Conservation (phyloP, 202 grass and related monocot genomes). For the Setaria viridis region DNA sequence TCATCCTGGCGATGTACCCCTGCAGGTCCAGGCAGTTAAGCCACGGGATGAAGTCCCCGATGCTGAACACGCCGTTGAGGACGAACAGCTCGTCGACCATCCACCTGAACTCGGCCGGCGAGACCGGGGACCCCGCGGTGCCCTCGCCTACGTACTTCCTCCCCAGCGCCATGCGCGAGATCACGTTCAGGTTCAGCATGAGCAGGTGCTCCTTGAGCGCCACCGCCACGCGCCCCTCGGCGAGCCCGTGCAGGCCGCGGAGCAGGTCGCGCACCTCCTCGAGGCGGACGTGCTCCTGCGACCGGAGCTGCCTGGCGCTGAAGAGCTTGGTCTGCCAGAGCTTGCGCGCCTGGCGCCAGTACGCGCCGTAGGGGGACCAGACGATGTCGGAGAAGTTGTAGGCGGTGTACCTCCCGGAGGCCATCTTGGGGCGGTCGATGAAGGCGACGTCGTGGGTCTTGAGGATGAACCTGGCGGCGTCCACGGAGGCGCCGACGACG, state of each 20-base stretch:
- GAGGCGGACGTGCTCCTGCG: constrained; percentile 52
- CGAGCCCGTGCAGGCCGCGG: not conserved
- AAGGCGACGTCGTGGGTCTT: constrained; percentile 53
- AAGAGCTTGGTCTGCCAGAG: constrained; percentile 59
- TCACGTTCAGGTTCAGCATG: not conserved
- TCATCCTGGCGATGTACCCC: constrained; percentile 20
- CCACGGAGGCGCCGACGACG: constrained; percentile 58
- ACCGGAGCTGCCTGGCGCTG: constrained; percentile 52
- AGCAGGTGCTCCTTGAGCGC: not conserved
- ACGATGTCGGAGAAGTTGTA: constrained; percentile 68
- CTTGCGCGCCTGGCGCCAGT: constrained; percentile 72
- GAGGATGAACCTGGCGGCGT: constrained; percentile 57
- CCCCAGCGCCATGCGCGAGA: constrained; percentile 18
- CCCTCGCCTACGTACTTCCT: not conserved
- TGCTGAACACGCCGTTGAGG: constrained; percentile 1
- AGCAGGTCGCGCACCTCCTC: constrained; percentile 54
- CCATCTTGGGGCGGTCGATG: constrained; percentile 52
- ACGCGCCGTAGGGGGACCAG: constrained; percentile 59
- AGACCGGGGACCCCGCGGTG: not conserved
- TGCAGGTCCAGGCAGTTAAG: not conserved
- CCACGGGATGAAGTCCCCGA: constrained; percentile 15
- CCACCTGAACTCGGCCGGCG: constrained; percentile 5
- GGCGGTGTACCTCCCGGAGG: constrained; percentile 58
- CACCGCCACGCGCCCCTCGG: not conserved
- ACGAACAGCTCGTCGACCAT: not conserved